Evolutionary conservation across 352 stramenopile genomes (phyloP).

Genomic region (Globisporangium barbulae): DNA sequence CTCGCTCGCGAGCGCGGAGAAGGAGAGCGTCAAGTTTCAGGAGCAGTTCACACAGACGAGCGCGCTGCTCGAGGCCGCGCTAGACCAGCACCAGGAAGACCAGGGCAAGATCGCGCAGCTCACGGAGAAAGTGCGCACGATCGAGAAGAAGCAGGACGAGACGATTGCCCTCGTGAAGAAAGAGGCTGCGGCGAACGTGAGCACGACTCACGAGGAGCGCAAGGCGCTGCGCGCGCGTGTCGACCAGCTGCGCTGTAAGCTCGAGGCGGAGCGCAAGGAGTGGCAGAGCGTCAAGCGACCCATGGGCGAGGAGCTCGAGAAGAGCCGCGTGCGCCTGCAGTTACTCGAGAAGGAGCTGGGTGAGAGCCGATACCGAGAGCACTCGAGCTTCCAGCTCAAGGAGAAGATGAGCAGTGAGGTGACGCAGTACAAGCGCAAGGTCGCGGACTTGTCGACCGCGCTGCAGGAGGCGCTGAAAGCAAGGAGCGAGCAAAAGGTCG

Average conservation of each 20-base stretch:
- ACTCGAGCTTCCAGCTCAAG: conserved; percentile 62
- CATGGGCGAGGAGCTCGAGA: conserved; percentile 55
- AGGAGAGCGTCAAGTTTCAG: conserved; percentile 40
- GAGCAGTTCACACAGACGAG: conserved; percentile 68
- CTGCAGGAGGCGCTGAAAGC: conserved; percentile 42
- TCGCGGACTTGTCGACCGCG: conserved; percentile 43
- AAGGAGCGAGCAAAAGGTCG: conserved; percentile 46
- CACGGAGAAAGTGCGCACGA: conserved; percentile 47
- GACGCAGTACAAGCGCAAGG: conserved; percentile 51
- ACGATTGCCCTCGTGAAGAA: conserved; percentile 51
- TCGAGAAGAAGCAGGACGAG: conserved; percentile 67
- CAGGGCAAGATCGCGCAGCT: conserved; percentile 45
- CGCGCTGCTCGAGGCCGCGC: conserved; percentile 61
- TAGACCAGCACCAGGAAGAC: conserved; percentile 76
- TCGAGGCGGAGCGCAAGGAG: conserved; percentile 69
- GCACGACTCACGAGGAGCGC: conserved; percentile 60
- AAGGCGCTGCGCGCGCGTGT: conserved; percentile 63
- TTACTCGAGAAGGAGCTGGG: conserved; percentile 68
- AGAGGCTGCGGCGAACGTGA: conserved; percentile 48
- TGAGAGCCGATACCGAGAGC: conserved; percentile 57
- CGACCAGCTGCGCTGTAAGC: conserved; percentile 60
- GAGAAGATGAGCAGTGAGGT: conserved; percentile 62
- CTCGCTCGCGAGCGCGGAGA: conserved; percentile 37
- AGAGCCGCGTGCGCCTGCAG: conserved; percentile 39
- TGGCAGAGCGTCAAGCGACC: conserved; percentile 51